Percentiles rank a stretch among this genome's conserved stretches.
Conservation (phyloP, 2,329 filamentous ascomycete species). For the Leptodontidium sp. region DNA sequence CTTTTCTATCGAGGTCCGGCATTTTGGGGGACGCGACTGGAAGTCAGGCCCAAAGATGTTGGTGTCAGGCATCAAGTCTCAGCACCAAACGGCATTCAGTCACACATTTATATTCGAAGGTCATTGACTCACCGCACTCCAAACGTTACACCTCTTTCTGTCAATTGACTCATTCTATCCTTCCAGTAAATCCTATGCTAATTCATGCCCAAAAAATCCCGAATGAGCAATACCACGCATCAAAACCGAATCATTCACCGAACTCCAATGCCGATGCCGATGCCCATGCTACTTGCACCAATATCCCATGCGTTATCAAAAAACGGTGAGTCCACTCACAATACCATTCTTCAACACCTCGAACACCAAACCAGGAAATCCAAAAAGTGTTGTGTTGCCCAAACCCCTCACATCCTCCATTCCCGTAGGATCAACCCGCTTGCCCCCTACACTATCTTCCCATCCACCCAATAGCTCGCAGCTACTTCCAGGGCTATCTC, state of each 20-base stretch:
- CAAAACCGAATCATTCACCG: conserved; percentile 9
- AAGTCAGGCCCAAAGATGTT: conserved; percentile 21
- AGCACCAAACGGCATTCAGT: neutral
- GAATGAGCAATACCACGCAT: neutral
- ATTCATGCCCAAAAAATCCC: conserved; percentile 1
- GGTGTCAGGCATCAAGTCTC: conserved; percentile 25
- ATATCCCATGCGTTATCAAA: conserved; percentile 55
- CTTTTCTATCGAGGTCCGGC: conserved; percentile 14
- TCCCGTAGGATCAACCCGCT: conserved; percentile 53
- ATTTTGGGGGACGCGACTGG: conserved; percentile 25
- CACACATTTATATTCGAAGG: neutral
- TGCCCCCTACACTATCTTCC: conserved; percentile 71
- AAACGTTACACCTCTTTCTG: neutral
- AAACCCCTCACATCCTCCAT: conserved; percentile 62
- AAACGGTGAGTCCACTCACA: conserved; percentile 89
- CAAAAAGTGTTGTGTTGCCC: conserved; percentile 85
- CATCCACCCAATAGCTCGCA: conserved; percentile 83
- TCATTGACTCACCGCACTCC: neutral
- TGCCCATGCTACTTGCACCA: neutral
- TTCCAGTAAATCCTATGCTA: conserved; percentile 16
- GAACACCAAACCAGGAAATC: conserved; percentile 93
- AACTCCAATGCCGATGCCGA: conserved; percentile 22
- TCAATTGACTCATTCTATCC: conserved; percentile 15
- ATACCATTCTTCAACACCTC: conserved; percentile 93
- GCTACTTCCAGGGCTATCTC: conserved; percentile 89